These are phyloP conservation scores for Lobosporangium transversale DNA, from an alignment of 192 early-diverging fungal species.

Conservation along the genomic window DNA sequence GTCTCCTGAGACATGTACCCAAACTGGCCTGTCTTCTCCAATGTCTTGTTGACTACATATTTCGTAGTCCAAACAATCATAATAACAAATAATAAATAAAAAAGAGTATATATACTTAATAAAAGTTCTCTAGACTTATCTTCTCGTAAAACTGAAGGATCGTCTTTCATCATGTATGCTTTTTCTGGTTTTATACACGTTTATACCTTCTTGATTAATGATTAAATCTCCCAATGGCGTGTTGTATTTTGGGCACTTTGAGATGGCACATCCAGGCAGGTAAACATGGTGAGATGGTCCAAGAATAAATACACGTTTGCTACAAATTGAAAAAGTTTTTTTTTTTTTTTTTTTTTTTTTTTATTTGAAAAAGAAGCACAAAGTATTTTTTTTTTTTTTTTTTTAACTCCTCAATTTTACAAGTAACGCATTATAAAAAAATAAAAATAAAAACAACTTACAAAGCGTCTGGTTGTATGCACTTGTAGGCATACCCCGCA, in stretches of 20 bases:
- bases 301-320: constrained; percentile 87
- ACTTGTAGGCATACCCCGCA: constrained; percentile 89
- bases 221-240: constrained; percentile 89
- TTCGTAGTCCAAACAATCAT: too few species aligned
- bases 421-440: too few species aligned
- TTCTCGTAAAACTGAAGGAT: too few species aligned
- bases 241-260: constrained; percentile 74
- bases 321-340: constrained; percentile 24
- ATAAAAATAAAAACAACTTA: constrained; percentile 30
- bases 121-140: too few species aligned
- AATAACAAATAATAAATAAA: constrained; percentile 5
- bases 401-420: too few species aligned
- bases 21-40: constrained; percentile 75
- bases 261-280: constrained; percentile 82
- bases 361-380: neutral
- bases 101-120: too few species aligned
- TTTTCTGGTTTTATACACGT: too few species aligned
- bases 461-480: constrained; percentile 67
- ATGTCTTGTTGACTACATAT: constrained; percentile 70
- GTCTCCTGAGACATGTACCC: constrained; percentile 65
- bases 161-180: too few species aligned
- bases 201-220: constrained; percentile 75
- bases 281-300: constrained; percentile 95
- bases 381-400: too few species aligned
- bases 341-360: too few species aligned